A percentile compares a stretch with the other conserved stretches of the same genome.
These are phyloP conservation scores for Hamamelis virginiana DNA, from an alignment of 164 flowering plant species.

Conservation along the genomic window DNA sequence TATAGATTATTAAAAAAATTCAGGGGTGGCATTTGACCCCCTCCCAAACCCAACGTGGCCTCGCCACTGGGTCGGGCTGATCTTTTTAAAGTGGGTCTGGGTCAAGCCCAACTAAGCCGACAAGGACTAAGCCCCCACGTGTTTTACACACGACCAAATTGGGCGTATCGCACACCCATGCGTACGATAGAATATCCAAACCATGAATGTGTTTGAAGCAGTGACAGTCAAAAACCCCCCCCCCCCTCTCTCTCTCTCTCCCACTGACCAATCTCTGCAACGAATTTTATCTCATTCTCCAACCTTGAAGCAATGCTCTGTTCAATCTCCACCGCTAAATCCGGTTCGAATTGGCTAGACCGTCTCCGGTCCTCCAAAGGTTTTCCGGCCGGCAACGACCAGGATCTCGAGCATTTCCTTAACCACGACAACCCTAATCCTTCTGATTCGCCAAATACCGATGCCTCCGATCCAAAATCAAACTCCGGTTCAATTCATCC, in stretches of 20 bases:
- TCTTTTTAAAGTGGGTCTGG: background rate
- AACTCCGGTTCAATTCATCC: slow-evolving; percentile 17
- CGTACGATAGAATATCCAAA: background rate
- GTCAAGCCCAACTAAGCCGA: background rate
- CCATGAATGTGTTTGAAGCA: too few relatives aligned
- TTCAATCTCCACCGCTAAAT: slow-evolving; percentile 38
- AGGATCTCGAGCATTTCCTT: slow-evolving; percentile 58
- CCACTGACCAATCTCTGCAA: background rate
- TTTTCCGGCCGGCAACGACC: slow-evolving; percentile 40
- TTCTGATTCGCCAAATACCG: slow-evolving; percentile 10
- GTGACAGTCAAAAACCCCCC: background rate
- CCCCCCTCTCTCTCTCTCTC: background rate
- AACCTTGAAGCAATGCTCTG: slow-evolving; percentile 29
- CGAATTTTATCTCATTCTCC: background rate
- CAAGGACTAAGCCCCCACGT: background rate
- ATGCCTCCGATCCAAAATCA: slow-evolving; percentile 12
- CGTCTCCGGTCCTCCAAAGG: slow-evolving; percentile 75
- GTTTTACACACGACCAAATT: background rate
- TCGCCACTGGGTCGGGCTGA: too few relatives aligned
- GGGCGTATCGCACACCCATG: slow-evolving; percentile 1
- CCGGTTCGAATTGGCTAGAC: slow-evolving; percentile 70
- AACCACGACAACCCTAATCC: slow-evolving; percentile 23
- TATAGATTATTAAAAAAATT: too few relatives aligned
- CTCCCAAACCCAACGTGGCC: too few relatives aligned
- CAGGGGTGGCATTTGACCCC: too few relatives aligned